Base-by-base conservation (phyloP, 495 filamentous ascomycete genomes). In the Mytilinidion resinicola region DNA sequence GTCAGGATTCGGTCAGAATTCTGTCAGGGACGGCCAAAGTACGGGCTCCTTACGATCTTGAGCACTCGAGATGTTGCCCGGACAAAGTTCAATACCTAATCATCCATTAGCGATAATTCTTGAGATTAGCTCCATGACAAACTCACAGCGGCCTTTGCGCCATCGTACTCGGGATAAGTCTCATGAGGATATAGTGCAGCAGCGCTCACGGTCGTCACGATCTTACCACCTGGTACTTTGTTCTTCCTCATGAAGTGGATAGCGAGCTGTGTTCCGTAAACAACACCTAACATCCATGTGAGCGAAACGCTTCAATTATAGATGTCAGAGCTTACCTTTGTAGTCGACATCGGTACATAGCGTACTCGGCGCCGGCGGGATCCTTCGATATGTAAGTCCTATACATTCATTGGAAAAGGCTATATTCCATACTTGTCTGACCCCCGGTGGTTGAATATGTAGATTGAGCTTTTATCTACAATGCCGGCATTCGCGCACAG, bases 241-340 rank as follows among this genome's bases (percentile, higher is more conserved):
- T 75, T 75, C 58, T 72, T 69, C 30, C 73, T 65, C 74, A 76
- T 76, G 56, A 75, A 76, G 46, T 75, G 72, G 14, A 69, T 69
- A 10, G 74, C 71, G 8, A 76, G 68, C 50, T 71, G 67, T 0
- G 67, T 71, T 19, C 74, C 73, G 53, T 76, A 76, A 5, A 74
- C 57, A 3, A 75, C 68, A 30, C 25, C 25, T 30, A 30, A 6
- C 25, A 30, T 30, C 25, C 25, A 3, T 2, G 25, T 30, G 25
- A 30, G 25, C 25, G 25, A 6, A 30, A 30, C 6, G 6, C 3
- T 30, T 6, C 25, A 30, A 2, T 3, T 30, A 6, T 6, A 6
- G 25, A 30, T 30, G 25, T 30, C 3, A 30, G 25, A 30, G 25
- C 25, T 30, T 30, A 30, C 70, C 73, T 60, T 74, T 76, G 59